Percentiles rank a stretch among this genome's conserved stretches.
Evolutionary conservation across 352 stramenopile genomes (phyloP).

Genomic region (Elongisporangium anandrum): DNA sequence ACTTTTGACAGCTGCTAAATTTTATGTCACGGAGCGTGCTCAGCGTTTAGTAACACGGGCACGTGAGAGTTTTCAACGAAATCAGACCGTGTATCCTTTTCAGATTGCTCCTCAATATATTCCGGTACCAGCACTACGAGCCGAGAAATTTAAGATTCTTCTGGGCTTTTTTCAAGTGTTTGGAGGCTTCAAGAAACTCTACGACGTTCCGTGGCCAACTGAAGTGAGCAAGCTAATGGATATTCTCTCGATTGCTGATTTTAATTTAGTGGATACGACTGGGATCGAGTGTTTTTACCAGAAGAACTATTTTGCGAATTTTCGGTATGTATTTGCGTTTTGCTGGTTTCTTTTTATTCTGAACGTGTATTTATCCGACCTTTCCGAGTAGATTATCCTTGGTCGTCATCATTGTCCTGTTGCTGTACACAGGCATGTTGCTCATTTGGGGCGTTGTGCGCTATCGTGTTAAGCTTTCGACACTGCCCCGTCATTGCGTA

Average conservation of each 20-base stretch:
- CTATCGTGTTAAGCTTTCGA: constrained; percentile 51
- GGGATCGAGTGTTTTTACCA: constrained; percentile 61
- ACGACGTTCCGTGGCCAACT: constrained; percentile 66
- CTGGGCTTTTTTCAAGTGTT: constrained; percentile 77
- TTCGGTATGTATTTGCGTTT: constrained; percentile 20
- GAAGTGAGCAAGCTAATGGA: constrained; percentile 59
- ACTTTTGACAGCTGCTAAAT: constrained; percentile 20
- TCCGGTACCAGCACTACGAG: constrained; percentile 24
- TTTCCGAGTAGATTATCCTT: constrained; percentile 27
- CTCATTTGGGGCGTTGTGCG: constrained; percentile 46
- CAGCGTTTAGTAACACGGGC: not conserved
- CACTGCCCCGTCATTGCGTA: constrained; percentile 55
- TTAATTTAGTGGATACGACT: constrained; percentile 63
- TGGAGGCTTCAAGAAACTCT: constrained; percentile 65
- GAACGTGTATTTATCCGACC: not conserved
- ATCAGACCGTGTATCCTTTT: constrained; percentile 21
- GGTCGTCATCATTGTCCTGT: constrained; percentile 31
- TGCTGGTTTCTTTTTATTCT: not conserved
- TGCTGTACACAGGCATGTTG: constrained; percentile 28
- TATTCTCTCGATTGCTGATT: constrained; percentile 61
- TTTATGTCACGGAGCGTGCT: constrained; percentile 19
- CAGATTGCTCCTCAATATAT: constrained; percentile 22
- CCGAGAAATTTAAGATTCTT: constrained; percentile 80
- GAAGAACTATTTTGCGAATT: constrained; percentile 64
- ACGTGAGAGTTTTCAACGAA: constrained; percentile 1